Evolutionary conservation across 164 flowering plant genomes (phyloP).

Genomic region (Euptelea pleiosperma): DNA sequence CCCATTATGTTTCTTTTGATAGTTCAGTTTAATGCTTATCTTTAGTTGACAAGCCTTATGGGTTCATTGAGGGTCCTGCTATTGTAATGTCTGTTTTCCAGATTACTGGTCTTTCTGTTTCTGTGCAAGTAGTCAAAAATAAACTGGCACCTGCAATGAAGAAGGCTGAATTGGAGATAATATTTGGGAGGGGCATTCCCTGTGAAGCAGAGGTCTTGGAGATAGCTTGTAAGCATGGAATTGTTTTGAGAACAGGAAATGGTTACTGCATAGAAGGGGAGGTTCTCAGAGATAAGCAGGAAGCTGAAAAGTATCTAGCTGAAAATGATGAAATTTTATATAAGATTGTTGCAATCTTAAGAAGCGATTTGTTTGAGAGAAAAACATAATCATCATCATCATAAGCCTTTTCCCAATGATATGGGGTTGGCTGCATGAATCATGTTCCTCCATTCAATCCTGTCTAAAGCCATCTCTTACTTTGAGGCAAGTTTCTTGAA

Average conservation of each 20-base stretch:
- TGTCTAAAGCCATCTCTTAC: too few relatives aligned
- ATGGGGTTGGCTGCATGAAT: too few relatives aligned
- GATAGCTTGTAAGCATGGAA: slow-evolving; percentile 67
- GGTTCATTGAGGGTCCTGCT: neutral
- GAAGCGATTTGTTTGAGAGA: slow-evolving; percentile 43
- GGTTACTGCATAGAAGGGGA: slow-evolving; percentile 50
- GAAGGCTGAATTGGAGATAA: slow-evolving; percentile 58
- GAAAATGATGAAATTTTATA: slow-evolving; percentile 44
- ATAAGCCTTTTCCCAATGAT: too few relatives aligned
- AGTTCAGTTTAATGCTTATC: neutral
- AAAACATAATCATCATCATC: neutral
- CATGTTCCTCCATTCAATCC: too few relatives aligned
- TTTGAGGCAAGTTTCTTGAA: too few relatives aligned
- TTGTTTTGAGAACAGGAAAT: slow-evolving; percentile 46
- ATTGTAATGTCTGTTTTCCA: slow-evolving; percentile 16
- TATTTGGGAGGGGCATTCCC: slow-evolving; percentile 65
- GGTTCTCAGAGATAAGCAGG: slow-evolving; percentile 35
- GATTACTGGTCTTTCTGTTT: slow-evolving; percentile 60
- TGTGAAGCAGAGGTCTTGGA: slow-evolving; percentile 64
- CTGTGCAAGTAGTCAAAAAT: slow-evolving; percentile 75
- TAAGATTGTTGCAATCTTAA: slow-evolving; percentile 33
- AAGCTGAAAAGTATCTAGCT: slow-evolving; percentile 50
- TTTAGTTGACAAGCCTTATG: neutral
- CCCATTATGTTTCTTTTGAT: neutral
- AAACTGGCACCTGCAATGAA: slow-evolving; percentile 67